A percentile compares a stretch with the other conserved stretches of the same genome.
Conservation (phyloP, 164 flowering plant species). For the Vitis rotundifolia region DNA sequence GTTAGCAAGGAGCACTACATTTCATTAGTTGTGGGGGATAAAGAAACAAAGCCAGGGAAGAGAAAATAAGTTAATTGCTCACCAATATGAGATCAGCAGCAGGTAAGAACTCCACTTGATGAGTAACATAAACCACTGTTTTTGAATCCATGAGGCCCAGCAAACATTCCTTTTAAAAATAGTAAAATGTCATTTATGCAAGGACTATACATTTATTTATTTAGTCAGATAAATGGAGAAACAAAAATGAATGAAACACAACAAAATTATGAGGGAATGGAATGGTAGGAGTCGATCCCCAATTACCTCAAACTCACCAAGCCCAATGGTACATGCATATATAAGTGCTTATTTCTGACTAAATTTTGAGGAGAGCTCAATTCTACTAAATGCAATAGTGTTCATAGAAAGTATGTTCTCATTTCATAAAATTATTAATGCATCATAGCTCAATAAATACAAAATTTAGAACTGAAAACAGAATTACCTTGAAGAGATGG, state of each 20-base stretch:
- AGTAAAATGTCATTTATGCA: neutral
- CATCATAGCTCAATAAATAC: no score
- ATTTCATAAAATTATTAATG: no score
- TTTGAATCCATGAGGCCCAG: slow-evolving; percentile 43
- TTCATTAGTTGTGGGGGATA: neutral
- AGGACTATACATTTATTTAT: neutral
- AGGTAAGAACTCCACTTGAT: slow-evolving; percentile 64
- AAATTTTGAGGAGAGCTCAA: no score
- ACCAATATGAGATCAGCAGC: slow-evolving; percentile 58
- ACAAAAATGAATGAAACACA: neutral
- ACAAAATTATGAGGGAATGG: no score
- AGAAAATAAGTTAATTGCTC: slow-evolving; percentile 5
- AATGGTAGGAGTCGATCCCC: no score
- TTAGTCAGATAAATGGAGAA: neutral
- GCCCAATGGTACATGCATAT: neutral
- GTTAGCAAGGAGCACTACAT: slow-evolving; percentile 1
- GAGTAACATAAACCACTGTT: slow-evolving; percentile 66
- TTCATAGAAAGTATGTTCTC: no score
- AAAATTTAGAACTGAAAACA: neutral
- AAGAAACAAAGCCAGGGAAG: neutral
- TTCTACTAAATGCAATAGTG: no score
- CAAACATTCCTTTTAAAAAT: slow-evolving; percentile 43
- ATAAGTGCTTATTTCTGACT: no score
- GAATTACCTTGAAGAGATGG: slow-evolving; percentile 10
- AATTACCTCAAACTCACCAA: neutral